Evolutionary conservation across 148 eudicot species (phyloP).

Genomic region (Heliamphora exappendiculata): DNA sequence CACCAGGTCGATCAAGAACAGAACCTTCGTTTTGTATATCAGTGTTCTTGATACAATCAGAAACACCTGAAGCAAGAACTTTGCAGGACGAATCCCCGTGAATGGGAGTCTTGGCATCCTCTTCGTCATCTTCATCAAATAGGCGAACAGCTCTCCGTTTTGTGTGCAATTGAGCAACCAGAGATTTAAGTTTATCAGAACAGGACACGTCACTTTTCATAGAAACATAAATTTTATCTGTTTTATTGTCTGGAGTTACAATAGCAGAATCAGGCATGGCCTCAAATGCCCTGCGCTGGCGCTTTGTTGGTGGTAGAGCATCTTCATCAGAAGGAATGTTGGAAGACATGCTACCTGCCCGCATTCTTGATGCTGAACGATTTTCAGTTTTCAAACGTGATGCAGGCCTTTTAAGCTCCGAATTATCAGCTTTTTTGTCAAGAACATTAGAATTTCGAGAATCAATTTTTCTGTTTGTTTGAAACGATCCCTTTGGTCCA

Average conservation of each 20-base stretch:
- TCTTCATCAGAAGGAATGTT: constrained; percentile 38
- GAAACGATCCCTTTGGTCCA: constrained; percentile 22
- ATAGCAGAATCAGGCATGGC: constrained; percentile 22
- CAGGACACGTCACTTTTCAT: constrained; percentile 26
- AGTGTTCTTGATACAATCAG: constrained; percentile 27
- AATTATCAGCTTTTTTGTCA: constrained; percentile 19
- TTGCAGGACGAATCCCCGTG: constrained; percentile 51
- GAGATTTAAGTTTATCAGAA: constrained; percentile 23
- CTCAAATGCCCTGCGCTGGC: constrained; percentile 37
- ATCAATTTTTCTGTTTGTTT: constrained; percentile 22
- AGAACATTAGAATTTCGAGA: constrained; percentile 13
- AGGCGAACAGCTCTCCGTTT: constrained; percentile 80
- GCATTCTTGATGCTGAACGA: constrained; percentile 17
- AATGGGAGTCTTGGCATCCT: constrained; percentile 81
- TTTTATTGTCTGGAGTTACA: constrained; percentile 27
- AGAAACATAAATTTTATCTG: constrained; percentile 15
- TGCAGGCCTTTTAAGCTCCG: constrained; percentile 14
- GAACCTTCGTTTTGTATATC: constrained; percentile 21
- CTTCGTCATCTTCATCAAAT: constrained; percentile 59
- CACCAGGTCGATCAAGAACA: constrained; percentile 19
- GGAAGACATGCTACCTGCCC: constrained; percentile 14
- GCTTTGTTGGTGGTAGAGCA: constrained; percentile 42
- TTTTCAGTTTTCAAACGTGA: constrained; percentile 24
- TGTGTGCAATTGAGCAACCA: constrained; percentile 21
- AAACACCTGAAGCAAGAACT: constrained; percentile 21